Evolutionary conservation across 805 yeast genomes (phyloP).

Genomic region (Cyberlindnera mississippiensis): DNA sequence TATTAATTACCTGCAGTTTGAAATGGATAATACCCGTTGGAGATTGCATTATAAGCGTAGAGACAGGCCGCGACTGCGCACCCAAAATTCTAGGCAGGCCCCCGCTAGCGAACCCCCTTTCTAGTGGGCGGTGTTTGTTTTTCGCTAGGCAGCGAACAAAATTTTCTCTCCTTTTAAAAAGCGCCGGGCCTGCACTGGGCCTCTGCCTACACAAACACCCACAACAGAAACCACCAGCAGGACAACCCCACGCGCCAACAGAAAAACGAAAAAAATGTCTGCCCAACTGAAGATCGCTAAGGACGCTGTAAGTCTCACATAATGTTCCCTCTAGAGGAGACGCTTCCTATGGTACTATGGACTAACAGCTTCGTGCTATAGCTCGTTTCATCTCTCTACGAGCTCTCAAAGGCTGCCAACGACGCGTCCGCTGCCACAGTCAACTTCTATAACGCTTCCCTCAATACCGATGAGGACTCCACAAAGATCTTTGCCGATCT

Average conservation of each 20-base stretch:
- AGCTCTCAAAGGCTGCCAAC: constrained; percentile 80
- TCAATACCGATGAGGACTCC: constrained; percentile 43
- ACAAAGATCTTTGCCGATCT: constrained; percentile 42
- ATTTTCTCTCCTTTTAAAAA: no score
- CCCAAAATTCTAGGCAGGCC: no score
- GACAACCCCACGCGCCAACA: background rate
- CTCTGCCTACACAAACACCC: background rate
- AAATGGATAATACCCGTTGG: no score
- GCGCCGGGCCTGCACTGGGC: background rate
- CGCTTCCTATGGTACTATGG: no score
- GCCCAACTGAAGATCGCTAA: constrained; percentile 25
- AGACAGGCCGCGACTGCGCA: no score
- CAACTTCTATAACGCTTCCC: constrained; percentile 61
- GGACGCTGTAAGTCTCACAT: constrained; percentile 21
- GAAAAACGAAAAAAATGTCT: constrained; percentile 14
- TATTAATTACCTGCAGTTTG: no score
- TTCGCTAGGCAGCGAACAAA: no score
- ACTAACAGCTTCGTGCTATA: no score
- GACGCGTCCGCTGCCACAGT: constrained; percentile 80
- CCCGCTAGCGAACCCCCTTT: no score
- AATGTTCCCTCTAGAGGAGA: background rate
- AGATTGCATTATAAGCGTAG: no score
- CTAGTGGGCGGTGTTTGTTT: no score
- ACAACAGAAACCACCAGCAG: background rate
- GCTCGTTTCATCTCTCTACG: constrained; percentile 77